phyloP scores from a whole-genome alignment of 495 filamentous ascomycete genomes.

The Penicillium arizonense region DNA sequence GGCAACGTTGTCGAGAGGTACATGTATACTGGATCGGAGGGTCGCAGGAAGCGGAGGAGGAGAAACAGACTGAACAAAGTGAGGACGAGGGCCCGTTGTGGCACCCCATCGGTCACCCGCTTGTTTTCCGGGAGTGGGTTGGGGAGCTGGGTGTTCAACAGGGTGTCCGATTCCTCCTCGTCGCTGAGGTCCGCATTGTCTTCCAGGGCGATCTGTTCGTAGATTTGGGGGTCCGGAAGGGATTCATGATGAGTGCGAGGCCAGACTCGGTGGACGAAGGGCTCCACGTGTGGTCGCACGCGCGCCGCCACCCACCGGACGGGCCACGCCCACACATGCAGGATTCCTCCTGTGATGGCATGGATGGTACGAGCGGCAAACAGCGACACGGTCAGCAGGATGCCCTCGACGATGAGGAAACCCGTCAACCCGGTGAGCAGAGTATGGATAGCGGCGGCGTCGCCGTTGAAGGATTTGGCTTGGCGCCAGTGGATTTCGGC shows the following conservation, averaged over 20 bases:
- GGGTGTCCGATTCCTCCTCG: constrained; percentile 23
- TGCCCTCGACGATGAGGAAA: constrained; percentile 32
- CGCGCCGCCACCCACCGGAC: constrained; percentile 20
- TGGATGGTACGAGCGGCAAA: constrained; percentile 26
- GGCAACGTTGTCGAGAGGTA: constrained; percentile 33
- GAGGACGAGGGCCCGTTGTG: constrained; percentile 19
- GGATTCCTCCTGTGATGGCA: constrained; percentile 23
- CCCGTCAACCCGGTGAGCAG: constrained; percentile 37
- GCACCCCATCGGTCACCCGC: constrained; percentile 12
- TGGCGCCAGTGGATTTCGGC: constrained; percentile 45
- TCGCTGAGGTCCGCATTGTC: constrained; percentile 32
- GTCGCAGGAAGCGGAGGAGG: constrained; percentile 27
- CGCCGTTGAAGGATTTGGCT: constrained; percentile 32
- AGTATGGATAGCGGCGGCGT: constrained; percentile 36
- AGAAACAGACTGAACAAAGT: constrained; percentile 16
- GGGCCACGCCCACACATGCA: constrained; percentile 33
- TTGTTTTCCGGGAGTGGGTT: constrained; percentile 5
- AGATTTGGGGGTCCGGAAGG: constrained; percentile 28
- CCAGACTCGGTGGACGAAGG: constrained; percentile 5
- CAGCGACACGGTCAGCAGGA: constrained; percentile 27
- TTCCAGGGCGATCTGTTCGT: constrained; percentile 30
- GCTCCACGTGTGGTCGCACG: constrained; percentile 9
- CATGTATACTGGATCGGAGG: constrained; percentile 28
- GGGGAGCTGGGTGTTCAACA: constrained; percentile 8
- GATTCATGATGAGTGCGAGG: background rate